Evolutionary conservation across 2,329 filamentous ascomycete species (phyloP).

Genomic region (Grosmannia huntii): DNA sequence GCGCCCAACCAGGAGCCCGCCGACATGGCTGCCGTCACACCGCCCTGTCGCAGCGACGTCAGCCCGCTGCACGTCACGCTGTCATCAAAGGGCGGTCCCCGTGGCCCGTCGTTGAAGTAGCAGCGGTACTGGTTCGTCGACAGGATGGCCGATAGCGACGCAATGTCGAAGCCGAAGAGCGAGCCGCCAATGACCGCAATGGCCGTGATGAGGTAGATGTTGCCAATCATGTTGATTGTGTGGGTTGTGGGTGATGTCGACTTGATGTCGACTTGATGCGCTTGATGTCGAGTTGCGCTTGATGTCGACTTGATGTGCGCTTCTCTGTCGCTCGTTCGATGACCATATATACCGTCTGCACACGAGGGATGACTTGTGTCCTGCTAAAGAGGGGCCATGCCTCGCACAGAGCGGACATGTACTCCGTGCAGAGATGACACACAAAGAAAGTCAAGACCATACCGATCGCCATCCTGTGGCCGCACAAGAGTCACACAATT

Average conservation of each 20-base stretch:
- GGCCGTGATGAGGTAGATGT: constrained; percentile 30
- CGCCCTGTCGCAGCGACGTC: constrained; percentile 31
- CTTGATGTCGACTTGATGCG: no score
- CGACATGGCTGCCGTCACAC: constrained; percentile 59
- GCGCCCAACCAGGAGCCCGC: constrained; percentile 57
- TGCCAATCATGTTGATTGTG: constrained; percentile 14
- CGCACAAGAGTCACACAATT: neutral
- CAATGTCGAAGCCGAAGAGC: constrained; percentile 31
- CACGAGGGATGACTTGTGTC: no score
- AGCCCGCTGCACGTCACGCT: constrained; percentile 4
- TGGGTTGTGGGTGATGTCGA: no score
- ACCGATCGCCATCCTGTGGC: neutral
- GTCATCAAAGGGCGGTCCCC: constrained; percentile 10
- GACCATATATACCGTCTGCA: no score
- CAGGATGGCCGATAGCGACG: constrained; percentile 32
- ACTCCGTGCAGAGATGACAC: no score
- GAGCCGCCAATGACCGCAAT: constrained; percentile 28
- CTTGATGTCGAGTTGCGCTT: no score
- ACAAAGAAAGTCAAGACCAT: neutral
- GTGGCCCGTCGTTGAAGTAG: constrained; percentile 28
- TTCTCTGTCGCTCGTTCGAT: no score
- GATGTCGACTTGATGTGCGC: no score
- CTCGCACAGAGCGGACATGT: no score
- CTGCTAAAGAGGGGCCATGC: no score
- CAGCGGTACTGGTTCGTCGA: constrained; percentile 27